These are phyloP conservation scores for Ogataea angusta DNA, from an alignment of 805 yeast genomes.

Conservation along the genomic window DNA sequence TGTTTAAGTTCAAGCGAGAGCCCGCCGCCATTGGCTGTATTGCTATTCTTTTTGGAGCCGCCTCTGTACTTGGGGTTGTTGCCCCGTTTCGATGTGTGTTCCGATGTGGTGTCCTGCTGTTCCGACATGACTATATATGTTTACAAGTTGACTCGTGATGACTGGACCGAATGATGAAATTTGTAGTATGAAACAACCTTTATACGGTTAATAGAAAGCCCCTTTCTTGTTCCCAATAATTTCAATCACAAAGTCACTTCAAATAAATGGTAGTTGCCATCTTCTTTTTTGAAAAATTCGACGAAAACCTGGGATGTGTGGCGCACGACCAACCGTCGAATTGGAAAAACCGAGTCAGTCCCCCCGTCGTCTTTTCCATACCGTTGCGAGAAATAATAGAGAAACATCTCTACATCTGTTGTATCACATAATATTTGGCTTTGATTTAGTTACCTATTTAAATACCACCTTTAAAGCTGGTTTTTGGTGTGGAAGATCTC, in stretches of 20 bases:
- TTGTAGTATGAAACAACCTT: constrained; percentile 7
- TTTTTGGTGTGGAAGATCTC: constrained; percentile 77
- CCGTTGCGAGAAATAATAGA: not conserved
- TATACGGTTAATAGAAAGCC: constrained; percentile 4
- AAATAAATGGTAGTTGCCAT: constrained; percentile 17
- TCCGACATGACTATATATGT: constrained; percentile 29
- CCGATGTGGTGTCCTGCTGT: constrained; percentile 25
- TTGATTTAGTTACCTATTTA: not conserved
- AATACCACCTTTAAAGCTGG: constrained; percentile 30
- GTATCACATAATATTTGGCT: not conserved
- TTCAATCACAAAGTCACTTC: constrained; percentile 13
- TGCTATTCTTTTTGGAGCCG: constrained; percentile 43
- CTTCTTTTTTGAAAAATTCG: constrained; percentile 20
- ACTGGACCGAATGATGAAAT: constrained; percentile 9
- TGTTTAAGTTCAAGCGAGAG: constrained; percentile 29
- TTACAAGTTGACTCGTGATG: constrained; percentile 8
- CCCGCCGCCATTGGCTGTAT: constrained; percentile 15
- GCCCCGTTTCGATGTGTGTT: constrained; percentile 20
- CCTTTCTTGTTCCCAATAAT: constrained; percentile 8
- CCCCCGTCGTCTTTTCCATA: not conserved
- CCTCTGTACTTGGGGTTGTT: constrained; percentile 37
- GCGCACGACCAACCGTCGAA: constrained; percentile 10
- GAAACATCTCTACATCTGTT: not conserved
- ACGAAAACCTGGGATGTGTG: constrained; percentile 12
- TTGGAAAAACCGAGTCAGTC: not conserved